phyloP scores from a whole-genome alignment of 306 rosid species.

The Malus asiatica region DNA sequence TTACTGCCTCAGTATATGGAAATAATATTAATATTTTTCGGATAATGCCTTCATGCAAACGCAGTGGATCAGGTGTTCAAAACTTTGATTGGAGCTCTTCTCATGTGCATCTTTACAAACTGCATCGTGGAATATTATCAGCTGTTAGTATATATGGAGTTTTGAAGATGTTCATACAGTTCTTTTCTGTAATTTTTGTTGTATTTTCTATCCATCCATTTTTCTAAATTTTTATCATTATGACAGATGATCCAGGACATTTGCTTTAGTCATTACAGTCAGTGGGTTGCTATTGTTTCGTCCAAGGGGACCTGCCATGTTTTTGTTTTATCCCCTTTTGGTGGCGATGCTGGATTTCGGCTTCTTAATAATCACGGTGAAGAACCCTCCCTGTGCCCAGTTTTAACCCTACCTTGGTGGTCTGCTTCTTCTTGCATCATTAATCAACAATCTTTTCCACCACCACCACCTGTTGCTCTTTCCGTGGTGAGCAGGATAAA shows the following conservation, averaged over 20 bases:
- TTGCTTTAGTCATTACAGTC: conserved; percentile 81
- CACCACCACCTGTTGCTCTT: conserved; percentile 66
- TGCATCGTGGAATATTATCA: conserved; percentile 88
- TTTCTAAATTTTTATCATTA: conserved; percentile 5
- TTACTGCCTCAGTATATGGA: conserved; percentile 81
- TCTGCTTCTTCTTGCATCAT: conserved; percentile 40
- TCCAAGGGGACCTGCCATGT: conserved; percentile 90
- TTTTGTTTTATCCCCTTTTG: conserved; percentile 77
- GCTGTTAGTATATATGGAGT: conserved; percentile 58
- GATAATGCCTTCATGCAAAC: conserved; percentile 61
- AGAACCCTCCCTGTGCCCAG: conserved; percentile 58
- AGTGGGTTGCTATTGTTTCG: conserved; percentile 88
- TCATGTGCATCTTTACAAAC: conserved; percentile 83
- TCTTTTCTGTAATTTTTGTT: conserved; percentile 9
- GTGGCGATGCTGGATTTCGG: conserved; percentile 77
- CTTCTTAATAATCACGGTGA: conserved; percentile 50
- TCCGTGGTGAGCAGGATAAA: conserved; percentile 88
- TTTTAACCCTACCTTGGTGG: conserved; percentile 87
- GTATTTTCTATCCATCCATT: conserved; percentile 4
- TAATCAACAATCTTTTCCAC: conserved; percentile 58
- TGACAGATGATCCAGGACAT: conserved; percentile 88
- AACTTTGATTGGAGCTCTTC: conserved; percentile 53
- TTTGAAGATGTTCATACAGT: conserved; percentile 15
- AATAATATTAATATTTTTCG: conserved; percentile 78
- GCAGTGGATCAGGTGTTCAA: conserved; percentile 50